Conservation (phyloP, 257 asterid species). For the Marsdenia floribunda region DNA sequence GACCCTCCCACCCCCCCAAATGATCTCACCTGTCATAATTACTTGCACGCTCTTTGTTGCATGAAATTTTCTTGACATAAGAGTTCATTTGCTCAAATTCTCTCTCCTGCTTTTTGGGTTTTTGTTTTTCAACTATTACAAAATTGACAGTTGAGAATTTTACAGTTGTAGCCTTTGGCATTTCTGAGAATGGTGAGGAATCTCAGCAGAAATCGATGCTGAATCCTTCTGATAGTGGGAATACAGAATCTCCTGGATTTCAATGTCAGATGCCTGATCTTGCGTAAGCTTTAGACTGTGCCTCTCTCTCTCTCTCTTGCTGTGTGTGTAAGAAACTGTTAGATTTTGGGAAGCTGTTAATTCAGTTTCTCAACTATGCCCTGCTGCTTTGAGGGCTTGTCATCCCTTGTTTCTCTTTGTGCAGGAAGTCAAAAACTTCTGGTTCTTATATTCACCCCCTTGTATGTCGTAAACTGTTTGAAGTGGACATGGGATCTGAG, state of each 20-base stretch:
- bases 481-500: conserved; percentile 35
- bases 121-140: background rate
- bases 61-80: background rate
- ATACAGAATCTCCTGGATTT: conserved; percentile 16
- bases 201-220: conserved; percentile 27
- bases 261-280: conserved; percentile 21
- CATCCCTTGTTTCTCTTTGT: conserved; percentile 17
- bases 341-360: background rate
- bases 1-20: no score
- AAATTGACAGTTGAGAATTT: conserved; percentile 36
- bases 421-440: conserved; percentile 47
- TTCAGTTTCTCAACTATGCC: background rate
- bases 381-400: conserved; percentile 2
- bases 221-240: conserved; percentile 11
- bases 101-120: background rate
- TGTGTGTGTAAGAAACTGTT: background rate
- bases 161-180: conserved; percentile 25
- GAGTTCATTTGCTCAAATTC: background rate
- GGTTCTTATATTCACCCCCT: conserved; percentile 60
- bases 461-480: conserved; percentile 46
- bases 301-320: background rate
- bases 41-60: background rate
- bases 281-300: conserved; percentile 41
- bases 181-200: conserved; percentile 38
- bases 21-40: background rate